These are phyloP conservation scores for Klebsormidium nitens DNA, from an alignment of 139 green algal genomes.

Conservation along the genomic window DNA sequence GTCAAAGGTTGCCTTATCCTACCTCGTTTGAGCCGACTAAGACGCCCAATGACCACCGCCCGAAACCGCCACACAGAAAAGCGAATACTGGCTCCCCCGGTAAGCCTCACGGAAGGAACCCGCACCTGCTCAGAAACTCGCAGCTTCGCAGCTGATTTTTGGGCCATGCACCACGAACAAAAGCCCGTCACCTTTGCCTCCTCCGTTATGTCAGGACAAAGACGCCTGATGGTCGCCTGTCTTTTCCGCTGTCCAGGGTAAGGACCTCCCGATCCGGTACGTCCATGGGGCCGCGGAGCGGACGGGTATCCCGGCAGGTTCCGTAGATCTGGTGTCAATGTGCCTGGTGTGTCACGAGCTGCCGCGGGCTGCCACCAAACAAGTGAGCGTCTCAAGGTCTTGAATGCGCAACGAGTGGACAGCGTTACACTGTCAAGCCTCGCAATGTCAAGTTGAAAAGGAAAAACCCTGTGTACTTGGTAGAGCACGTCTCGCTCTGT, in stretches of 20 bases:
- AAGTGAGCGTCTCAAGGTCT: conserved; percentile 18
- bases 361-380: conserved; percentile 22
- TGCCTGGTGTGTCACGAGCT: conserved; percentile 45
- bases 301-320: conserved; percentile 21
- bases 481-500: no score
- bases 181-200: not conserved
- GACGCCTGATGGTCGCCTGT: not conserved
- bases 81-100: no score
- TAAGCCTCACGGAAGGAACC: no score
- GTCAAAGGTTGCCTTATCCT: no score
- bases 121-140: no score
- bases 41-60: no score
- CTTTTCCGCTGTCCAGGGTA: conserved; percentile 4
- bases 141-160: not conserved
- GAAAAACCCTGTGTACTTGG: not conserved
- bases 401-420: not conserved
- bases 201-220: not conserved
- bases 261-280: conserved; percentile 23
- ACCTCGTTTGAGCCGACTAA: no score
- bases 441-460: not conserved
- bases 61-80: no score
- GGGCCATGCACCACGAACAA: not conserved
- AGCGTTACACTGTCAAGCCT: not conserved
- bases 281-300: conserved; percentile 34
- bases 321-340: conserved; percentile 37